Evolutionary conservation across 202 grass and related monocot genomes (phyloP), one percentile per base, ranked within the genome.

Genomic region (Digitaria exilis): DNA sequence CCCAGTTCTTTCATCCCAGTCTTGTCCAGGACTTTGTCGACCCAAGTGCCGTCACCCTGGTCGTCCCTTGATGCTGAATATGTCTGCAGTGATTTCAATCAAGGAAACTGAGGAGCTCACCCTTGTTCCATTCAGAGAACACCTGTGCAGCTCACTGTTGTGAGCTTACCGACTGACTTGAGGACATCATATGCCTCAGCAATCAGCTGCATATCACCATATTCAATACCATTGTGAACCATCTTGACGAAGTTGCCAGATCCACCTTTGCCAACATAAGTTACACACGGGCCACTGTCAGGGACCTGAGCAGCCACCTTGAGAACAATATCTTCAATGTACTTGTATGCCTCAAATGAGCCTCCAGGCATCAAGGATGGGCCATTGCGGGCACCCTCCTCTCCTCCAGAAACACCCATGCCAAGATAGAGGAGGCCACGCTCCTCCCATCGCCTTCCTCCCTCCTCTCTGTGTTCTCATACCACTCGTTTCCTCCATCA

Each of bases 171-270:
- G 1, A 97, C 94, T 1, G 94, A 93, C 73, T 87, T 93, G 34
- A 97, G 74, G 31, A 93, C 94, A 7, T 97, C 91, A n/a, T 97
- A 97, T 14, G 94, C 94, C 78, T 97, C 94, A 32, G 91, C 75
- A 1, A 97, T 97, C 62, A 97, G 87, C 14, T 97, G 94, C 91
- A 97, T 97, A 50, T 97, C 94, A 78, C 94, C 94, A 0, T 97
- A 97, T 73, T 97, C 94, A 0, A 97, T 97, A 18, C 94, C 94
- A 51, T 97, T 97, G 91, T 97, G 94, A 73, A 93, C 89, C 94
- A 97, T 97, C 87, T 97, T 97, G 41, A 97, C 94, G 28, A 97
- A 97, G 82, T 97, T 97, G 43, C 94, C 91, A 2, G 94, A 93
- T 15, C 94, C 94, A 12, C 94, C 66, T 25, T 84, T 93, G 34